Base-by-base conservation (phyloP, 139 green algal genomes). In the Haematococcus sp. region DNA sequence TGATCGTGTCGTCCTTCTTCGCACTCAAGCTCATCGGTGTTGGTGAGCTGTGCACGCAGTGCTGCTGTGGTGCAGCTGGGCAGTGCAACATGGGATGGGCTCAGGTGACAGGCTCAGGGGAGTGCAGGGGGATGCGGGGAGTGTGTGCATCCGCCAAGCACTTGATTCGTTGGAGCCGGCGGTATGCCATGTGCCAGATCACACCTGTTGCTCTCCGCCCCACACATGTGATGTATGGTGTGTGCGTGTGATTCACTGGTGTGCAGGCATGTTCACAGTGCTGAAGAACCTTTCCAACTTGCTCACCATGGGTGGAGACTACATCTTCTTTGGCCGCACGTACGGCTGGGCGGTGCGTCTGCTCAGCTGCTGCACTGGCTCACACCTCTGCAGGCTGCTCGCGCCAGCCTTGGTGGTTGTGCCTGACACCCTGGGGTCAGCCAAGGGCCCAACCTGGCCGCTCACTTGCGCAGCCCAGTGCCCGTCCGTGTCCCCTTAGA, bases 211-310 rank as follows among this genome's bases (percentile, higher is more conserved):
- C 55, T 20, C 27, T 27, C 19, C 19, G 16, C 13, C 15, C 44
- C 44, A 54, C 44, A 22, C 44, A 54, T 54, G 44, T 54, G 44
- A 11, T 22, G 44, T n/a, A n/a, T n/a, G n/a, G n/a, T n/a, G n/a
- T n/a, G n/a, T n/a, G n/a, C n/a, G n/a, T n/a, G n/a, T n/a, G n/a
- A n/a, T n/a, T n/a, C 32, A 17, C 13, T 49, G 40, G 9, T 44
- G 34, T 63, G 27, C 54, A 65, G 68, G 68, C 19, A 89, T 84
- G 83, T 83, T 91, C 2, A 95, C 93, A 1, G 88, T 97, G 31
- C 83, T 97, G 3, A 97, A 97, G 70, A 98, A 97, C 77, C 74
- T 94, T 17, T 95, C 93, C 43, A 96, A 94, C 78, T 65, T 95
- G 17, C 79, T 96, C 55, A 84, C 82, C 5, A 91, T 97, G n/a